These are phyloP conservation scores for Scheffersomyces illinoinensis DNA, from an alignment of 1,139 yeast genomes.

Conservation along the genomic window DNA sequence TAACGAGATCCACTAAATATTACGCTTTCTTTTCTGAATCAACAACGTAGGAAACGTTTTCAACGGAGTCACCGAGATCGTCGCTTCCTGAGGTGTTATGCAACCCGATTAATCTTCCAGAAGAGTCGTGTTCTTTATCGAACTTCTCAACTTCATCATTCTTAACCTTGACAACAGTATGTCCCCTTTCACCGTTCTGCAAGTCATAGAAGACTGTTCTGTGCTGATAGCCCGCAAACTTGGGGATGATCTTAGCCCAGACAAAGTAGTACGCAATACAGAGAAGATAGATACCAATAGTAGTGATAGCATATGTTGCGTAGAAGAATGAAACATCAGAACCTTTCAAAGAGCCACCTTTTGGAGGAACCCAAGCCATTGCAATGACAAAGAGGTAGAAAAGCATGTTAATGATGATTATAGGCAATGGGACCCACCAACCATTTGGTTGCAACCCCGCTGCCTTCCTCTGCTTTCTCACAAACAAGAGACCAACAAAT, in stretches of 20 bases:
- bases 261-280: slow-evolving; percentile 34
- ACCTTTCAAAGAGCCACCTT: slow-evolving; percentile 30
- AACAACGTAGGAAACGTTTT: background rate
- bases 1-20: background rate
- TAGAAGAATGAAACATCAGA: slow-evolving; percentile 36
- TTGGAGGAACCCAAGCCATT: slow-evolving; percentile 43
- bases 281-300: slow-evolving; percentile 28
- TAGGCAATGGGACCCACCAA: slow-evolving; percentile 32
- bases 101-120: slow-evolving; percentile 9
- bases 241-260: slow-evolving; percentile 40
- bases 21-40: background rate
- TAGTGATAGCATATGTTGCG: slow-evolving; percentile 27
- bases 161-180: slow-evolving; percentile 37
- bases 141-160: slow-evolving; percentile 29
- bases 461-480: slow-evolving; percentile 34
- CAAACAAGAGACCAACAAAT: slow-evolving; percentile 34
- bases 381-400: slow-evolving; percentile 37
- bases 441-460: slow-evolving; percentile 35
- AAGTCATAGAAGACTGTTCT: slow-evolving; percentile 28
- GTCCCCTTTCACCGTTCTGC: slow-evolving; percentile 41
- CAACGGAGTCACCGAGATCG: background rate
- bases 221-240: slow-evolving; percentile 31
- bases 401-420: slow-evolving; percentile 27
- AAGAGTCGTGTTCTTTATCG: slow-evolving; percentile 27
- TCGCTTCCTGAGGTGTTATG: background rate